phyloP scores from a whole-genome alignment of 2,329 filamentous ascomycete genomes.

The Exophiala sp. region DNA sequence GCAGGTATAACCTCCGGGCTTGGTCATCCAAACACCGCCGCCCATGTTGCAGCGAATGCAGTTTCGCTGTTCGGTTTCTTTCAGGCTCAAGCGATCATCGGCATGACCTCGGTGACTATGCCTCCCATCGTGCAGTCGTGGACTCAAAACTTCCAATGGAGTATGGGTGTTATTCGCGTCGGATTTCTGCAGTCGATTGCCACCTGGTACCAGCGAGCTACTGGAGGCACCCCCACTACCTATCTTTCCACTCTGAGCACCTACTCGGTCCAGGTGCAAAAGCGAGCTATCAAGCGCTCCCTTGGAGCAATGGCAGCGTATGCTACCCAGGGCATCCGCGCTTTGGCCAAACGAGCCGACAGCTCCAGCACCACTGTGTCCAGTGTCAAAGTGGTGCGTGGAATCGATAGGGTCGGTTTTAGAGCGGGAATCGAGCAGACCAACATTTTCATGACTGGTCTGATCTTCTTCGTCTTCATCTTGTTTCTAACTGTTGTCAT shows the following conservation, averaged over 20 bases:
- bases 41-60: slow-evolving; percentile 88
- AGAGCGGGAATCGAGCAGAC: slow-evolving; percentile 75
- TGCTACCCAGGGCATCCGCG: slow-evolving; percentile 14
- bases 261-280: slow-evolving; percentile 79
- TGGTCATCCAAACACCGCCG: slow-evolving; percentile 87
- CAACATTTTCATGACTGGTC: slow-evolving; percentile 87
- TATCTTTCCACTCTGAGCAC: slow-evolving; percentile 67
- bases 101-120: slow-evolving; percentile 71
- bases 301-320: slow-evolving; percentile 35
- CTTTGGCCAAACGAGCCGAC: slow-evolving; percentile 51
- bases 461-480: slow-evolving; percentile 83
- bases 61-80: slow-evolving; percentile 93
- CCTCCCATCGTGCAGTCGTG: slow-evolving; percentile 85
- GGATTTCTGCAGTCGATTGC: slow-evolving; percentile 82
- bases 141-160: slow-evolving; percentile 98
- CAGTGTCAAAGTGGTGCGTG: slow-evolving; percentile 55
- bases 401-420: slow-evolving; percentile 87
- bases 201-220: slow-evolving; percentile 93
- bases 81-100: slow-evolving; percentile 87
- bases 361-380: slow-evolving; percentile 47
- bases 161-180: slow-evolving; percentile 87
- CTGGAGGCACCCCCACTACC: slow-evolving; percentile 75
- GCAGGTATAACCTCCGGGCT: slow-evolving; percentile 85
- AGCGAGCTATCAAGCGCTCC: slow-evolving; percentile 42
- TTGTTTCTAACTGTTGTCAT: slow-evolving; percentile 66